Conservation (phyloP, 2,329 filamentous ascomycete species). For the Aureobasidium sp. region DNA sequence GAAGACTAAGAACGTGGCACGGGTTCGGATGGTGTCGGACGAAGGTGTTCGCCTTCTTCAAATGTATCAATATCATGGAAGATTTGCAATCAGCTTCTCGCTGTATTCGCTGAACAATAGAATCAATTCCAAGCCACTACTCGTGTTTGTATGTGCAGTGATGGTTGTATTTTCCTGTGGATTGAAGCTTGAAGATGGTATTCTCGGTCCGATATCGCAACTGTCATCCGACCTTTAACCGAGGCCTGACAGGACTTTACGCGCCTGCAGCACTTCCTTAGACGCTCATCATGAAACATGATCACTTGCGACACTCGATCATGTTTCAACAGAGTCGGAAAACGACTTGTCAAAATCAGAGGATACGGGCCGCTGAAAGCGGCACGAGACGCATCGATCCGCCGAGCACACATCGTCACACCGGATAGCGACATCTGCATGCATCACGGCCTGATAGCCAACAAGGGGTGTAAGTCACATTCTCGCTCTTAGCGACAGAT, state of each 20-base stretch:
- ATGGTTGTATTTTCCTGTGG: neutral
- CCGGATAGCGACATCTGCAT: neutral
- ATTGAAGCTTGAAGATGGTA: neutral
- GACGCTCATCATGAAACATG: neutral
- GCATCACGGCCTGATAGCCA: neutral
- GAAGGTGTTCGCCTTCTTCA: neutral
- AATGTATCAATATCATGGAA: neutral
- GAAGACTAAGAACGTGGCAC: neutral
- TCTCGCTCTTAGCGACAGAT: neutral
- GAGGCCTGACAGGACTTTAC: neutral
- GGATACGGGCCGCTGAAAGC: neutral
- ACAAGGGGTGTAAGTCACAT: neutral
- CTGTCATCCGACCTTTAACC: neutral
- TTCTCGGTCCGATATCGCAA: neutral
- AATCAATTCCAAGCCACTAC: neutral
- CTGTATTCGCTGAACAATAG: neutral
- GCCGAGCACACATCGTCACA: neutral
- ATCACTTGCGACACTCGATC: neutral
- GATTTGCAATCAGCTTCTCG: neutral
- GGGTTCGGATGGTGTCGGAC: neutral
- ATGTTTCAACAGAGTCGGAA: neutral
- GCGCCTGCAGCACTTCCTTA: neutral
- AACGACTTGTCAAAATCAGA: slow-evolving; percentile 27
- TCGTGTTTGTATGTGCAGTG: neutral
- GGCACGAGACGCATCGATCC: neutral